A percentile compares a stretch with the other conserved stretches of the same genome.
Conservation (phyloP, 257 asterid genomes). For the Forsythia suspensa region DNA sequence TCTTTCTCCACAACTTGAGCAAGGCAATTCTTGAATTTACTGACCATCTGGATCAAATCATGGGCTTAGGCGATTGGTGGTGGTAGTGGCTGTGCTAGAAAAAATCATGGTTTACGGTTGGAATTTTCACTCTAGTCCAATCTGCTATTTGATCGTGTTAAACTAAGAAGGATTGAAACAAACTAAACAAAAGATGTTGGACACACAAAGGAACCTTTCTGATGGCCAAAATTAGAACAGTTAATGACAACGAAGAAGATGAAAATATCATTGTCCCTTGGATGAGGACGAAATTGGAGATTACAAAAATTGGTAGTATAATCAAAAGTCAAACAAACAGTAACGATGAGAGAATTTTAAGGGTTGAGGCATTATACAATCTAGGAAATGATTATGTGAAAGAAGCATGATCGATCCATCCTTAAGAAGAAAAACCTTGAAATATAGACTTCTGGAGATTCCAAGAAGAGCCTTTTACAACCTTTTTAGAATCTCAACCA, state of each 20-base stretch:
- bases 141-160: too few species aligned
- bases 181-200: not conserved
- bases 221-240: too few species aligned
- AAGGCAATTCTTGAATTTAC: too few species aligned
- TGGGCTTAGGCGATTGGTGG: too few species aligned
- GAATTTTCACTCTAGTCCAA: too few species aligned
- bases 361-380: not conserved
- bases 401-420: not conserved
- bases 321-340: not conserved
- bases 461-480: not conserved
- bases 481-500: not conserved
- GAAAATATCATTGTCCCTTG: not conserved
- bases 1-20: too few species aligned
- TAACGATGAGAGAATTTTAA: not conserved
- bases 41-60: too few species aligned
- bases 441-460: not conserved
- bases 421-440: not conserved
- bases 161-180: too few species aligned
- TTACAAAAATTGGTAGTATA: not conserved
- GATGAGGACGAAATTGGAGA: not conserved
- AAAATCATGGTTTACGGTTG: too few species aligned
- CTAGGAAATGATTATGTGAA: not conserved
- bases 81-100: too few species aligned
- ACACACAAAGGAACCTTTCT: not conserved
- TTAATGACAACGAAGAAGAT: not conserved